Percentiles rank a stretch among this genome's conserved stretches.
Evolutionary conservation across 257 asterid species (phyloP).

Genomic region (Paulownia fortunei): DNA sequence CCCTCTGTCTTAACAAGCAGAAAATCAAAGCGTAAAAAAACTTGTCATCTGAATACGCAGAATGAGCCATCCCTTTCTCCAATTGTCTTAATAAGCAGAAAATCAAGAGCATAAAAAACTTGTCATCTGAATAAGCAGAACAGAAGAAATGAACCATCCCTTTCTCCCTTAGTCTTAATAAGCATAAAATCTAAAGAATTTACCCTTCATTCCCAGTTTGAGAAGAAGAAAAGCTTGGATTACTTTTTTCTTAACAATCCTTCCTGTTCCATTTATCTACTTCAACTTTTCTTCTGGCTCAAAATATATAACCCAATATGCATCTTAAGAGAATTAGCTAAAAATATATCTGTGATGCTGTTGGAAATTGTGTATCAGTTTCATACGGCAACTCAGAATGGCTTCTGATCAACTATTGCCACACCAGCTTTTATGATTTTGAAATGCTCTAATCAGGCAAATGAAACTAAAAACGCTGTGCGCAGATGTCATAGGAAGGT

Average conservation of each 20-base stretch:
- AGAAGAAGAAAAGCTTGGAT: neutral
- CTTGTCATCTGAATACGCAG: neutral
- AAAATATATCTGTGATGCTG: neutral
- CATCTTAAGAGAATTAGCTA: neutral
- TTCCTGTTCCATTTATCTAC: neutral
- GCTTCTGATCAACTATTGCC: slow-evolving; percentile 4
- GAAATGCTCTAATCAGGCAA: neutral
- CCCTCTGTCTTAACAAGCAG: neutral
- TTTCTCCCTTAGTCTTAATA: neutral
- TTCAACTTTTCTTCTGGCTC: neutral
- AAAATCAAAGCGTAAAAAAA: neutral
- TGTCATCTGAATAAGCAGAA: slow-evolving; percentile 1
- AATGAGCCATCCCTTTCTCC: neutral
- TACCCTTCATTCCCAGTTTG: too few species aligned
- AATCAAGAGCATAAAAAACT: neutral
- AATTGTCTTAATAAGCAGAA: slow-evolving; percentile 1
- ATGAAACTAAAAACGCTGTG: neutral
- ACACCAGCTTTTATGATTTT: slow-evolving; percentile 5
- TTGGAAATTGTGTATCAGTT: neutral
- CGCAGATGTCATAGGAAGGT: neutral
- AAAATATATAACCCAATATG: neutral
- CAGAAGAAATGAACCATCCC: slow-evolving; percentile 11
- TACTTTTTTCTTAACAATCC: neutral
- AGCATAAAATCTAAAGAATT: too few species aligned
- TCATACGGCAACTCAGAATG: neutral